Percentiles rank a stretch among this genome's conserved stretches.
Evolutionary conservation across 805 yeast species (phyloP).

Genomic region (Starmerella floricola): DNA sequence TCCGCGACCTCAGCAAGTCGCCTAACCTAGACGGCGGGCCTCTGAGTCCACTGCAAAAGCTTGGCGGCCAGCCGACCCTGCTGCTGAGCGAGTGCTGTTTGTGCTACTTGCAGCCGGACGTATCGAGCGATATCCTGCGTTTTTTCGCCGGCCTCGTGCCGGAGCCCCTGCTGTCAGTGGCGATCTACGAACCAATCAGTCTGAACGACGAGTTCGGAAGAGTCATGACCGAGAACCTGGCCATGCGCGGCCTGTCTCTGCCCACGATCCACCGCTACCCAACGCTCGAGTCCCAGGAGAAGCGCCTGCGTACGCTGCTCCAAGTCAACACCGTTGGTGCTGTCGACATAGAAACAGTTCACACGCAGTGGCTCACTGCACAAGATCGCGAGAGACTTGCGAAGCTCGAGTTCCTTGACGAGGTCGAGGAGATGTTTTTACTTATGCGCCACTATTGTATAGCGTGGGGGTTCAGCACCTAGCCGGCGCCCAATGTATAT

Average conservation of each 20-base stretch:
- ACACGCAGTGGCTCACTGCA: slow-evolving; percentile 35
- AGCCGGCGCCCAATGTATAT: no score
- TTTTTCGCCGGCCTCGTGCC: slow-evolving; percentile 32
- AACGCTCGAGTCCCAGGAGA: slow-evolving; percentile 33
- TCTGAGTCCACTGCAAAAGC: not conserved
- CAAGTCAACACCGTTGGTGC: slow-evolving; percentile 30
- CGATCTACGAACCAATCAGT: slow-evolving; percentile 61
- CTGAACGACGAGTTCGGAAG: slow-evolving; percentile 51
- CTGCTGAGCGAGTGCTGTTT: slow-evolving; percentile 64
- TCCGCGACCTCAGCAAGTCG: slow-evolving; percentile 33
- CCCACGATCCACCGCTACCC: slow-evolving; percentile 46
- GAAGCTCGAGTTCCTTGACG: slow-evolving; percentile 56
- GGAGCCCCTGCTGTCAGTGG: slow-evolving; percentile 26
- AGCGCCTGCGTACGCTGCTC: slow-evolving; percentile 28
- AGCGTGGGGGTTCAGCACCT: slow-evolving; percentile 26
- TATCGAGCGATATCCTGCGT: slow-evolving; percentile 35
- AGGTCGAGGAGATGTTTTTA: slow-evolving; percentile 55
- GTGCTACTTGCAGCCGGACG: slow-evolving; percentile 49
- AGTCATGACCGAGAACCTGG: slow-evolving; percentile 53
- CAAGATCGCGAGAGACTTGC: slow-evolving; percentile 37
- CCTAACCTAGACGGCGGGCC: not conserved
- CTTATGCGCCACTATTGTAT: slow-evolving; percentile 51
- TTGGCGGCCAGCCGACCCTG: slow-evolving; percentile 39
- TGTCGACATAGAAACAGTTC: slow-evolving; percentile 34
- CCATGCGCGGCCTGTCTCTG: slow-evolving; percentile 48